Percentiles rank a stretch among this genome's conserved stretches.
phyloP scores from a whole-genome alignment of 208 protist genomes.

The Histomonas meleagridis region DNA sequence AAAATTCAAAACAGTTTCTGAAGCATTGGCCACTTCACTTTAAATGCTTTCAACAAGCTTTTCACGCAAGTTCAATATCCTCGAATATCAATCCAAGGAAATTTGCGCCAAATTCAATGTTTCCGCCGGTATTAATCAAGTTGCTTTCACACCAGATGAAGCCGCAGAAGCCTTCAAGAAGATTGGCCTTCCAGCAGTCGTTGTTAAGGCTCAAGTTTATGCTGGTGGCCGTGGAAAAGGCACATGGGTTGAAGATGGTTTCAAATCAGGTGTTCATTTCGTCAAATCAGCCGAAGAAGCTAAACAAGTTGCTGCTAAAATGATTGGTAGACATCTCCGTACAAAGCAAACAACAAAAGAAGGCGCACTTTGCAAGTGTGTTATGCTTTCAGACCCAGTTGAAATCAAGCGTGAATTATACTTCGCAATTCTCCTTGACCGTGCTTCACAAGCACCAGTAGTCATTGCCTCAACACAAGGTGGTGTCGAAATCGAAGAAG shows the following conservation, averaged over 20 bases:
- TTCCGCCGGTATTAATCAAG: conserved; percentile 5
- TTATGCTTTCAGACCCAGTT: conserved; percentile 59
- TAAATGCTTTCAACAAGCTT: conserved; percentile 30
- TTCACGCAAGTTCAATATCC: conserved; percentile 34
- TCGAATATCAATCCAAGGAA: conserved; percentile 31
- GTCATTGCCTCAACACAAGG: conserved; percentile 73
- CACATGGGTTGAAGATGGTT: conserved; percentile 78
- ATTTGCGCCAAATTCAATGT: conserved; percentile 31
- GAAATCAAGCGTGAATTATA: conserved; percentile 75
- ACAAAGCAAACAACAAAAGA: conserved; percentile 93
- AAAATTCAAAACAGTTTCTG: too few relatives aligned
- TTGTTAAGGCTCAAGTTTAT: conserved; percentile 65
- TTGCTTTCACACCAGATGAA: conserved; percentile 15
- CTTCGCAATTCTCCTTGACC: conserved; percentile 83
- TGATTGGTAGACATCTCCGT: conserved; percentile 88
- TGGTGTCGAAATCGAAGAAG: conserved; percentile 92
- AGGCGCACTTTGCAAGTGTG: conserved; percentile 58
- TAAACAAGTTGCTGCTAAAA: conserved; percentile 68
- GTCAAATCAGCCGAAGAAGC: conserved; percentile 60
- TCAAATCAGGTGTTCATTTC: conserved; percentile 69
- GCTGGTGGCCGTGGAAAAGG: conserved; percentile 94
- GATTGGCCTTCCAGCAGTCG: conserved; percentile 39
- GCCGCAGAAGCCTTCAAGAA: conserved; percentile 17
- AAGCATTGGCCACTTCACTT: conserved; percentile 36
- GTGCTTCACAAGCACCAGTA: conserved; percentile 50